These are phyloP conservation scores for Fragaria vesca DNA, from an alignment of 306 rosid species.

Conservation along the genomic window DNA sequence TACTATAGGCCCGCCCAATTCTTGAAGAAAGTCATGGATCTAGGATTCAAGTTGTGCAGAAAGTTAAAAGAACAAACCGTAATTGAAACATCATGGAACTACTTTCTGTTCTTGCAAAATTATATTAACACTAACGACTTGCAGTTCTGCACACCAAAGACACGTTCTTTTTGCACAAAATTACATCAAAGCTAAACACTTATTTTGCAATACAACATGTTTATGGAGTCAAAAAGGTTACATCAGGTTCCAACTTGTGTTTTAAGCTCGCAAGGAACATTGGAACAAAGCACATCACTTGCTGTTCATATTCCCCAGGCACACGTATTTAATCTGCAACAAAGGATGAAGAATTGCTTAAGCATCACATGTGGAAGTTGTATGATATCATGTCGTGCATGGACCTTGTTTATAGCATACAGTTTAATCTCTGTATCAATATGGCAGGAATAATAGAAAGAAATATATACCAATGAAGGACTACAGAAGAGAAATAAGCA, in stretches of 20 bases:
- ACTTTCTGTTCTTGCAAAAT: neutral
- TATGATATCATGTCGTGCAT: neutral
- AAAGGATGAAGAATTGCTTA: neutral
- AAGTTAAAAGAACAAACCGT: neutral
- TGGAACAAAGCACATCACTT: conserved; percentile 37
- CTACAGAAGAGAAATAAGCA: neutral
- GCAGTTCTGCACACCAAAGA: neutral
- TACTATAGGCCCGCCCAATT: neutral
- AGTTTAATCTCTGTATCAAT: neutral
- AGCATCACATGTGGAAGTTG: neutral
- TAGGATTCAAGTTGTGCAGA: neutral
- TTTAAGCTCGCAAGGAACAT: conserved; percentile 10
- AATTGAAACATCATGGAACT: neutral
- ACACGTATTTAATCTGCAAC: conserved; percentile 76
- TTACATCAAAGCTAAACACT: neutral
- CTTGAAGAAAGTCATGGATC: neutral
- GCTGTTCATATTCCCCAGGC: conserved; percentile 84
- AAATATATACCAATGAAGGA: neutral
- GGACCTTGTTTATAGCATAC: neutral
- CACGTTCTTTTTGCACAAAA: neutral
- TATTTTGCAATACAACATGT: conserved; percentile 8
- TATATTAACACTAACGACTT: neutral
- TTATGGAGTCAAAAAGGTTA: neutral
- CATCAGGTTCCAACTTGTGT: conserved; percentile 15
- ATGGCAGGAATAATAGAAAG: neutral